Evolutionary conservation across 306 rosid genomes (phyloP), one percentile per base, ranked within the genome.

Genomic region (Cyclanthera cordifolia): DNA sequence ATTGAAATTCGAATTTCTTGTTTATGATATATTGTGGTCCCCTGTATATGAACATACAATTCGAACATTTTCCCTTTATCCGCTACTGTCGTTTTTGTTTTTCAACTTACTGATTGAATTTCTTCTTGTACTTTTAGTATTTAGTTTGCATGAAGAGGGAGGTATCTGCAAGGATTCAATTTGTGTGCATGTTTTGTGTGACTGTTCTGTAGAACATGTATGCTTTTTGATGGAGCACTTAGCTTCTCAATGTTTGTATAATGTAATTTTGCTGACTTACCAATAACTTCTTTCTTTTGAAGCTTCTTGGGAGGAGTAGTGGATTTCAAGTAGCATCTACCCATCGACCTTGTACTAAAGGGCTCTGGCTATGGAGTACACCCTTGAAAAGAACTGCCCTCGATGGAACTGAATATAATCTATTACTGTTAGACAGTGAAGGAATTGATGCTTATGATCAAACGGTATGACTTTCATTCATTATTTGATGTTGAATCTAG

Each of bases 361-460:
- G 98, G 75, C 85, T 92, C 72, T 92, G 97, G 98, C 54, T 92
- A 78, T 92, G 98, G 98, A 92, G 93, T 79, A 70, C 87, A 24
- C 96, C 98, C 30, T 74, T 92, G 77, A 89, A 87, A 85, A 89
- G 92, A 82, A 87, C 85, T 49, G 95, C 96, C 50, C 89, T 92
- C 39, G 98, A 92, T 64, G 98, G 98, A 73, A 88, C 98, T 25
- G 93, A 85, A 65, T 92, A 84, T 81, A 92, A 78, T 77, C 95
- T 92, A 16, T 72, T 92, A 67, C 82, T 92, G 41, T 73, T 92
- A 69, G 96, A 89, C 65, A 92, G 93, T 74, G 98, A 92, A 81
- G 98, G 98, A 74, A 92, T 92, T 75, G 96, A 92, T 81, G 93
- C 96, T 56, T 89, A 81, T 79, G 98, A 92, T 81, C 98, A 92